A percentile compares a stretch with the other conserved stretches of the same genome.
Conservation (phyloP, 345 rosid species). For the Lumnitzera racemosa region DNA sequence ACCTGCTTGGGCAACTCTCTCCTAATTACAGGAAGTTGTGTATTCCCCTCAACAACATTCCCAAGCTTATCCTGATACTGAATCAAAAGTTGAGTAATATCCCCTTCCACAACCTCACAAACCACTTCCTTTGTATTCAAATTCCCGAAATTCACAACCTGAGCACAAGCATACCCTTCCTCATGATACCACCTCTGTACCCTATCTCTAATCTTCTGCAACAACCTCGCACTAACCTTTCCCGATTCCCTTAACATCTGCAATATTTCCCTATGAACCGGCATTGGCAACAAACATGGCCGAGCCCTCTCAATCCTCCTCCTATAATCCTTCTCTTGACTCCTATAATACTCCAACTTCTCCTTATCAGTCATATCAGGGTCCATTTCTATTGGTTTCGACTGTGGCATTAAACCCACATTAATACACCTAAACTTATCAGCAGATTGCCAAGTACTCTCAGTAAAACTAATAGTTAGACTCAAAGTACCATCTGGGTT, state of each 20-base stretch:
- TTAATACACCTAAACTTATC: conserved; percentile 82
- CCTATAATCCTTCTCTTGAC: conserved; percentile 84
- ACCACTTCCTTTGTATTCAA: conserved; percentile 92
- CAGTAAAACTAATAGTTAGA: conserved; percentile 61
- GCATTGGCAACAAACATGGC: conserved; percentile 63
- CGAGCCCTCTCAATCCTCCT: conserved; percentile 72
- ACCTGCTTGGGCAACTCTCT: conserved; percentile 90
- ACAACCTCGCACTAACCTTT: conserved; percentile 76
- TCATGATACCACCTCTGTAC: conserved; percentile 98
- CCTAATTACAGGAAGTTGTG: conserved; percentile 64
- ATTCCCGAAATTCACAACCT: conserved; percentile 94
- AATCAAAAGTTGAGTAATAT: conserved; percentile 67
- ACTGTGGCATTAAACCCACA: conserved; percentile 77
- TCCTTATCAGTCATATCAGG: conserved; percentile 96
- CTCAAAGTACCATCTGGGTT: conserved; percentile 74
- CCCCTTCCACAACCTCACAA: conserved; percentile 98
- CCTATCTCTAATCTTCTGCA: conserved; percentile 91
- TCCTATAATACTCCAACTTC: conserved; percentile 73
- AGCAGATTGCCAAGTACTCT: conserved; percentile 93
- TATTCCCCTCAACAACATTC: conserved; percentile 90
- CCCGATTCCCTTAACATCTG: conserved; percentile 72
- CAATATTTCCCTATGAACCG: conserved; percentile 56
- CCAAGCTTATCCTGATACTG: conserved; percentile 96
- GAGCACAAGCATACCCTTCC: conserved; percentile 96
- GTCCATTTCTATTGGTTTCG: conserved; percentile 86